Evolutionary conservation across 2,329 filamentous ascomycete species (phyloP), one percentile per base, ranked within the genome.

Genomic region (Coniochaeta sp.): DNA sequence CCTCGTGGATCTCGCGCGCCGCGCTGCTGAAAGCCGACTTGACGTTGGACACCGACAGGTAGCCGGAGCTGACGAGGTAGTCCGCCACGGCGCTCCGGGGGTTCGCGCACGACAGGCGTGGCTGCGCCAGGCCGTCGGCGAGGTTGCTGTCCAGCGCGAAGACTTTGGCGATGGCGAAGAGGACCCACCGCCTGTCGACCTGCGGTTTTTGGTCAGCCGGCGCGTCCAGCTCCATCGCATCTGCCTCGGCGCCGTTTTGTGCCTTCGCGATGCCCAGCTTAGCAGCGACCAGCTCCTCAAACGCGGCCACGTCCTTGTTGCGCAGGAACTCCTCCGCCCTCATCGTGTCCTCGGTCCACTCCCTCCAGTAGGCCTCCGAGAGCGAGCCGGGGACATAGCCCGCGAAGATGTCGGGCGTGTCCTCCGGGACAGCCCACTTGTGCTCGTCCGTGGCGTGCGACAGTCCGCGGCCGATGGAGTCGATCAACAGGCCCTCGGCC

Each of bases 401-500:
- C 0, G 63, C 79, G 59, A 76, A 75, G 36, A 71, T 65, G 0
- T 71, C 73, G 4, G 66, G 55, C 7, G 69, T 60, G 2, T 67
- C 68, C 4, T 73, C 72, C 10, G 59, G 59, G 34, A 65, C 66
- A 62, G 71, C 71, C 4, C 59, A 61, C 55, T 68, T 73, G 62
- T 76, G 75, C 6, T 68, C 58, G 19, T 74, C 65, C 64, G 76
- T 75, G 4, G 74, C 67, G 12, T 73, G 72, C 1, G 77, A 67
- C 5, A 83, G 75, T 2, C 88, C 89, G 62, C 87, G 87, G 1
- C 89, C 88, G 59, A 93, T 84, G 0, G 89, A 89, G 68, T 93
- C 89, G 36, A 90, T 88, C 28, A 93, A 75, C 8, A 90, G 77
- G 9, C 88, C 87, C 58, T 84, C 81, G 1, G 77, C 75, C 42